Conservation (phyloP, 2,329 filamentous ascomycete genomes). For the Pseudogymnoascus pannorum region DNA sequence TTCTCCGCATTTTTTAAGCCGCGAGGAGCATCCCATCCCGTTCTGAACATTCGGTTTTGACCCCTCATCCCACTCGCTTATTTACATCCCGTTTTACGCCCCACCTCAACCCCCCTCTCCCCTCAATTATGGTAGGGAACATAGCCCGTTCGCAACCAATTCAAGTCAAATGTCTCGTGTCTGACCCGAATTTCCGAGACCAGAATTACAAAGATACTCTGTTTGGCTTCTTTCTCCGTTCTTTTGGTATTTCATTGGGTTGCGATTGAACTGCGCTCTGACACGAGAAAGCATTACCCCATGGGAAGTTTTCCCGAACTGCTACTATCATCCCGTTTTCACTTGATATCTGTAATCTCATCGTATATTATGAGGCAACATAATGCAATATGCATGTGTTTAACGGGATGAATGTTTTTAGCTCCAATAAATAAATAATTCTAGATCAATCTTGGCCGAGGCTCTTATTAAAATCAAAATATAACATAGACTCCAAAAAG, state of each 20-base stretch:
- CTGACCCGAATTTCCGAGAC: background rate
- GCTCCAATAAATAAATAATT: background rate
- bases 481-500: too few relatives aligned
- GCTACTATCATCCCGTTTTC: background rate
- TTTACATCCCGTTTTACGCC: background rate
- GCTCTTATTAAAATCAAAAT: background rate
- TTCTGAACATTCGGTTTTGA: background rate
- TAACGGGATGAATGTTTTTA: background rate
- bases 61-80: background rate
- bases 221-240: background rate
- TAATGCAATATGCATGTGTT: background rate
- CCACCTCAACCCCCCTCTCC: background rate
- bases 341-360: background rate
- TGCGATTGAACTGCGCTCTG: background rate
- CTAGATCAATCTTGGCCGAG: background rate
- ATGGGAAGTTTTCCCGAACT: background rate
- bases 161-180: background rate
- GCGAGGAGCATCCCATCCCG: background rate
- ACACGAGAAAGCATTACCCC: background rate
- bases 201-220: background rate
- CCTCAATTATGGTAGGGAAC: background rate
- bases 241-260: background rate
- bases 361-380: background rate
- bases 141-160: background rate
- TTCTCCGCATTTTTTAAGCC: background rate